Evolutionary conservation across 768 basidiomycete species (phyloP).

Genomic region (Neoboletus subvelutipes): DNA sequence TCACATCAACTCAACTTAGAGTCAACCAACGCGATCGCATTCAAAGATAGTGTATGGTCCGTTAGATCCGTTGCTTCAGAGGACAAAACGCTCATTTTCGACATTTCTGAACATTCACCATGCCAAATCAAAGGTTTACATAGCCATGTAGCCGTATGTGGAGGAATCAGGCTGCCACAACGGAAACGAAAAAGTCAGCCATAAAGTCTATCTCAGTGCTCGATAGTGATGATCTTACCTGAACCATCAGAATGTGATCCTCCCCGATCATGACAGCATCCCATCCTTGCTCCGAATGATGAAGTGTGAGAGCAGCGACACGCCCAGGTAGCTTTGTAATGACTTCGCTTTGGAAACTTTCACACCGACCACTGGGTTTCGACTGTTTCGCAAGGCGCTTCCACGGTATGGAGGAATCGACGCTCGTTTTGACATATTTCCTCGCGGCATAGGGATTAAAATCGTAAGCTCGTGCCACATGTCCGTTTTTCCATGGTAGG

Average conservation of each 20-base stretch:
- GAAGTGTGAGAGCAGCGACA: constrained; percentile 19
- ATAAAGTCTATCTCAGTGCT: background rate
- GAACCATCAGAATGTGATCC: constrained; percentile 35
- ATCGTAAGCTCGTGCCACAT: constrained; percentile 30
- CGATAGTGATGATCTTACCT: constrained; percentile 18
- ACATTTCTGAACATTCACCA: background rate
- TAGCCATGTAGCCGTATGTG: constrained; percentile 29
- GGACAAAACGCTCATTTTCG: background rate
- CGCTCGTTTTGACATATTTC: constrained; percentile 12
- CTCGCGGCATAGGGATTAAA: constrained; percentile 31
- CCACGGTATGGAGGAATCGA: constrained; percentile 11
- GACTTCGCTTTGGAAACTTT: constrained; percentile 25
- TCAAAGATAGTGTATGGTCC: background rate
- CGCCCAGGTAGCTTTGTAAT: constrained; percentile 31
- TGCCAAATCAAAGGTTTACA: constrained; percentile 17
- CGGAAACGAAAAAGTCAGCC: background rate
- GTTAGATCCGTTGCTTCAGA: background rate
- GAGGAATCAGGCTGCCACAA: constrained; percentile 8
- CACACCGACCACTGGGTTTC: constrained; percentile 7
- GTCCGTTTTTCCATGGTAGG: constrained; percentile 21
- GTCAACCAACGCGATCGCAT: background rate
- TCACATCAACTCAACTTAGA: too few species aligned
- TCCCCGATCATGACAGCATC: constrained; percentile 38
- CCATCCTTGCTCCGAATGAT: constrained; percentile 20
- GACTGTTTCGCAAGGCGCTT: constrained; percentile 17